phyloP scores from a whole-genome alignment of 495 filamentous ascomycete species.

The Cercophora sp. region DNA sequence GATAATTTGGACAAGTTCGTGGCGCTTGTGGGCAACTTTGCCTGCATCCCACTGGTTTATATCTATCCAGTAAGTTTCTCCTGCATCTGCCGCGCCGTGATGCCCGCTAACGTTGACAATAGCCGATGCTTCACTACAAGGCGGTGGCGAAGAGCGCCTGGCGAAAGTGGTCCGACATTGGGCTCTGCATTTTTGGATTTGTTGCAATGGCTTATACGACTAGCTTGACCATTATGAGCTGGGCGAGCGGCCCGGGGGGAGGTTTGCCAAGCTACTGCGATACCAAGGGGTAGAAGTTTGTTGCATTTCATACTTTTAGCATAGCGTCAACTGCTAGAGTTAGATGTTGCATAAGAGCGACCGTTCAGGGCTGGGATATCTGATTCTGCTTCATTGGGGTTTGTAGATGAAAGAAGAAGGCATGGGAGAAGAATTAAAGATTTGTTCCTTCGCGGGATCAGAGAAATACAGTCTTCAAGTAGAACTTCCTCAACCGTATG shows the following conservation, averaged over 20 bases:
- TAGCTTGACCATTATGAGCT: conserved; percentile 73
- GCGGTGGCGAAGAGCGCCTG: conserved; percentile 63
- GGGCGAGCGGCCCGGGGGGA: conserved; percentile 51
- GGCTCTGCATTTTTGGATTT: conserved; percentile 74
- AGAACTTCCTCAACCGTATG: no score
- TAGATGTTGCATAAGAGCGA: background rate
- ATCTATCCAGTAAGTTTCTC: conserved; percentile 80
- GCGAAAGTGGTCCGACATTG: conserved; percentile 66
- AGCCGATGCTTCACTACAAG: conserved; percentile 86
- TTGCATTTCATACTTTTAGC: background rate
- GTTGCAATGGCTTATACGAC: conserved; percentile 90
- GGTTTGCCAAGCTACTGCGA: conserved; percentile 49
- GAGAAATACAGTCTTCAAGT: no score
- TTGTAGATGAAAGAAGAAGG: background rate
- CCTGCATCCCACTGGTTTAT: conserved; percentile 94
- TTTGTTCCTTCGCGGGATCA: no score
- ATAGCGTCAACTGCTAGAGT: background rate
- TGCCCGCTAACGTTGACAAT: conserved; percentile 20
- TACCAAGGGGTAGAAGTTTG: conserved; percentile 18
- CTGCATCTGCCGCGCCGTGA: background rate
- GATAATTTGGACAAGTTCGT: conserved; percentile 97
- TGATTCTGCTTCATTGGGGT: background rate
- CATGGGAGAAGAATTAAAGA: no score
- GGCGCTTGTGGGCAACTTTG: conserved; percentile 90
- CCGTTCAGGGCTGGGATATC: background rate